Base-by-base conservation (phyloP, 371 early-diverging fungal species). In the Syncephalastrum monosporum region DNA sequence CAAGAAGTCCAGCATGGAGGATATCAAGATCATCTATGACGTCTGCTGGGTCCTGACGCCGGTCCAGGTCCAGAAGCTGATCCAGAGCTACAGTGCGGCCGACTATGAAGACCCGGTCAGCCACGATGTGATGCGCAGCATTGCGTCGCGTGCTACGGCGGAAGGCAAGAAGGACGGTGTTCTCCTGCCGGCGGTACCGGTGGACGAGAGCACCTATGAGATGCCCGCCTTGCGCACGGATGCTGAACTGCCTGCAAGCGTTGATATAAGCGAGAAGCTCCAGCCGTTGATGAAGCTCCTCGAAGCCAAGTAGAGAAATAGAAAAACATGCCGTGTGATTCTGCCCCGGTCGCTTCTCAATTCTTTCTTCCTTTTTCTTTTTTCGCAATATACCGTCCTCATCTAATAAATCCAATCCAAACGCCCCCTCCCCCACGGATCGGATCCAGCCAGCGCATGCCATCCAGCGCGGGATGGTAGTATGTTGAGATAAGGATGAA, bases 41-140 rank as follows among this genome's bases (percentile, higher is more conserved):
- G 91, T 94, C 48, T 95, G 95, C 76, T 92, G 91, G 83, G 75
- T 92, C 63, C 77, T 97, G 58, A 91, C 90, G 53, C 88, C 92
- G 4, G 82, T 88, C 3, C 95, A 95, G 74, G 89, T 95, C 65
- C 91, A 93, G 69, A 95, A 95, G 80, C 76, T 97, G 33, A 82
- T 96, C 25, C 84, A 88, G 47, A 80, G 74, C 64, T 91, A 87
- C 72, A 81, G 75, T 43, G 79, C 79, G 56, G 77, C 84, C 4
- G 88, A 89, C 57, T 89, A 87, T 65, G 87, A 89, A 70, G 88
- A 89, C 69, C 89, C 88, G 5, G 86, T 94, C 19, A 86, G 90
- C 25, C 87, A 90, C 8, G 92, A 92, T 29, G 81, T 95, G 38
- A 74, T 96, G 71, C 89, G 89, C 64, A 90, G 89, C 27, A 91